Evolutionary conservation across 2,329 filamentous ascomycete genomes (phyloP), one percentile per base, ranked within the genome.

Genomic region (Trichoderma breve): DNA sequence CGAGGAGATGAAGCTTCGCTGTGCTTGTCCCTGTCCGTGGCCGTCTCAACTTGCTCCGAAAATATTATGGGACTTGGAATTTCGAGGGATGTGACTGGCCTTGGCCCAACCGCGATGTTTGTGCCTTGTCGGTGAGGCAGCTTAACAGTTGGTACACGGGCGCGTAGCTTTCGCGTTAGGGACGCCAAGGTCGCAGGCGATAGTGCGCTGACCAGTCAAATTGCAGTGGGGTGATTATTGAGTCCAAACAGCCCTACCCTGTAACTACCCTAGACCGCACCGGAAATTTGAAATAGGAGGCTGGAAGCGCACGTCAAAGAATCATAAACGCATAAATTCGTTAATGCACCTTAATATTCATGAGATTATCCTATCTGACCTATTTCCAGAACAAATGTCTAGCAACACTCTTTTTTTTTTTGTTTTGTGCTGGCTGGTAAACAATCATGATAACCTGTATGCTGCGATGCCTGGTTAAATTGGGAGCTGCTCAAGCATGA

Each of bases 61-160:
- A 71, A 64, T 71, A 71, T 55, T 64, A 71, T 64, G 68, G 68
- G 68, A 71, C 68, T 36, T 55, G 34, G 58, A 57, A 47, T 71
- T 64, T 71, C 51, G 47, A 64, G 68, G 68, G 68, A 63, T 61
- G 67, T 53, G 32, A 28, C 68, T 70, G 36, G 51, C 53, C 64
- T 67, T 53, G 21, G 47, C 21, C 47, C 21, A 39, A 55, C 57
- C 67, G 32, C 58, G 60, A 64, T 58, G 39, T 63, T 64, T 43
- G 47, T 71, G 68, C 68, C 60, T 71, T 43, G 60, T 71, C 60
- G 68, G 68, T 71, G 68, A 71, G 68, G 68, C 60, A 71, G 26
- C 67, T 18, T 62, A 60, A 28, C 58, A 43, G 4, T 21, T 34
- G 26, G 68, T 70, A 62, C 65, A 4, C 28, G 28, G 3, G 26